Base-by-base conservation (phyloP, 2,329 filamentous ascomycete genomes). In the Aureobasidium sp. region DNA sequence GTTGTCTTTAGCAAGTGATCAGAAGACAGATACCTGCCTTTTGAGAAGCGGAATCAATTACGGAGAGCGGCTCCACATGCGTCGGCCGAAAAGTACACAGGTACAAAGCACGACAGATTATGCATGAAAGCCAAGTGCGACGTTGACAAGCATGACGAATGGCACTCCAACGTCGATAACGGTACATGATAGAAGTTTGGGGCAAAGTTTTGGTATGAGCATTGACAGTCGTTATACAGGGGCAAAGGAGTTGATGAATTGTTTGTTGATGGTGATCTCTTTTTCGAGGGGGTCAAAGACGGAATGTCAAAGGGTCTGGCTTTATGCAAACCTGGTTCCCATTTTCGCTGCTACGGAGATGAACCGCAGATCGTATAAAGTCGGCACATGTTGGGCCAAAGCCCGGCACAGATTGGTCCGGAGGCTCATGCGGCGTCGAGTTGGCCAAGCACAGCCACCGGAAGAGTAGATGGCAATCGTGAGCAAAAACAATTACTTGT, bases 211-310 rank as follows among this genome's bases (percentile, higher is more conserved):
- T 41, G 36, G 12, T 42, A 41, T 42, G 37, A 31, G 36, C 34
- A 52, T 52, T n/a, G 49, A 52, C 49, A 55, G n/a, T 15, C 51
- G 53, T 57, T 57, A 36, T 57, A 45, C 41, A 59, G 56, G 56
- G 44, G 56, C 25, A 27, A 59, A 48, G 34, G 56, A 59, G 41
- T 34, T 29, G 15, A 14, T 29, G 31, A 17, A n/a, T n/a, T 57
- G 53, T 45, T 57, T 57, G 53, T 57, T 45, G 37, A 39, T 52
- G 31, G 31, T 39, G 34, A 25, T 52, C 36, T 15, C 9, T 15
- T 34, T 34, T n/a, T n/a, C 27, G 25, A 27, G 15, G 37, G 12
- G 41, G 9, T 3, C 14, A 15, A 39, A 25, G 42, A 14, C 6
- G 20, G 20, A 41, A 31, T 55, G 1, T 39, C 15, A 37, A 20